These are phyloP conservation scores for Verticillium isaacii DNA, from an alignment of 2,329 filamentous ascomycete species.

Conservation along the genomic window DNA sequence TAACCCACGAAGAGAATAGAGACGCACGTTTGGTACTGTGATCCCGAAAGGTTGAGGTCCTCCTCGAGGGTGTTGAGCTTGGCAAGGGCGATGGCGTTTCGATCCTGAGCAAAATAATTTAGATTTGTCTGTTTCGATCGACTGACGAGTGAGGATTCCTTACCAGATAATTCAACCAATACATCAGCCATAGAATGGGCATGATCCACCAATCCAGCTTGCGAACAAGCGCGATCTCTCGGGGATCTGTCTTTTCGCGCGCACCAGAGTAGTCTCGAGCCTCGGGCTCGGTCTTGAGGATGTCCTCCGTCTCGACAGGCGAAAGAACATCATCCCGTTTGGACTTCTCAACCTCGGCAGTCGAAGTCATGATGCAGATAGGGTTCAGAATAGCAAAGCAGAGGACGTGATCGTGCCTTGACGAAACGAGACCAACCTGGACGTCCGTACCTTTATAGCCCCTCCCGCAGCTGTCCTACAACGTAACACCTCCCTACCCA, in stretches of 20 bases:
- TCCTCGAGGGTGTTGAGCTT: constrained; percentile 47
- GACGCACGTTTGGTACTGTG: constrained; percentile 8
- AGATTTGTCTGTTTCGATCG: not conserved
- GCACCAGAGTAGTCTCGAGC: constrained; percentile 25
- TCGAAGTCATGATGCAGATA: not conserved
- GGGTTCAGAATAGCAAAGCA: no score
- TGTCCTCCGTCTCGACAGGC: not conserved
- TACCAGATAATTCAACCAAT: constrained; percentile 27
- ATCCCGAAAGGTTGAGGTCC: constrained; percentile 41
- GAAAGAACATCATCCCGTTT: not conserved
- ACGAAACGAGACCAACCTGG: not conserved
- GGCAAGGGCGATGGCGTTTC: constrained; percentile 54
- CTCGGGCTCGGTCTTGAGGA: not conserved
- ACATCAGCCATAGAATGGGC: constrained; percentile 34
- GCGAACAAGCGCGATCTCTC: constrained; percentile 27
- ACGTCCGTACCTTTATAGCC: not conserved
- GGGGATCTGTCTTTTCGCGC: constrained; percentile 21
- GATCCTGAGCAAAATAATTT: constrained; percentile 28
- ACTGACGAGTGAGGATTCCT: not conserved
- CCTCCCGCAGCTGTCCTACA: not conserved
- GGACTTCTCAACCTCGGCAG: not conserved
- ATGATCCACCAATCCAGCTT: constrained; percentile 30
- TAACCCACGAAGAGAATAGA: constrained; percentile 16
- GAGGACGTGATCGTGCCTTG: no score
- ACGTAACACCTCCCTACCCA: not conserved